Evolutionary conservation across 352 stramenopile species (phyloP).

Genomic region (Globisporangium paroecandrum): DNA sequence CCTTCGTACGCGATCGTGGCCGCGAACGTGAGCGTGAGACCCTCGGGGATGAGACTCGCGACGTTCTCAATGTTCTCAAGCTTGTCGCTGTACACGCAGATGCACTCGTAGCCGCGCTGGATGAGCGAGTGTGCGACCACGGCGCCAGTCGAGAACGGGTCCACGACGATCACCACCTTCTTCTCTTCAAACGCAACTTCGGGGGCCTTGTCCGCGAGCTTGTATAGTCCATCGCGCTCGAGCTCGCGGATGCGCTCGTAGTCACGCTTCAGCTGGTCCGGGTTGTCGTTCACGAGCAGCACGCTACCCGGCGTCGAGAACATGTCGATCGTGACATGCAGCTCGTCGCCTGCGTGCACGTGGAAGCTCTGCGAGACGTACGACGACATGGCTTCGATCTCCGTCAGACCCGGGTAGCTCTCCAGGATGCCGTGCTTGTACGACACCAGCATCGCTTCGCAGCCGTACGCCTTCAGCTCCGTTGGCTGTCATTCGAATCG

Average conservation of each 20-base stretch:
- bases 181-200: constrained; percentile 22
- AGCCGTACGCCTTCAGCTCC: constrained; percentile 79
- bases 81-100: constrained; percentile 84
- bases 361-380: constrained; percentile 92
- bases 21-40: constrained; percentile 71
- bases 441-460: constrained; percentile 92
- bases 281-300: constrained; percentile 86
- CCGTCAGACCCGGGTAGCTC: constrained; percentile 82
- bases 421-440: constrained; percentile 90
- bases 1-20: constrained; percentile 73
- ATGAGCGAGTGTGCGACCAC: constrained; percentile 91
- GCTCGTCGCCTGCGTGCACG: constrained; percentile 71
- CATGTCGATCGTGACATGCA: constrained; percentile 93
- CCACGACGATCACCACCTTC: constrained; percentile 90
- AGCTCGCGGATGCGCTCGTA: constrained; percentile 85
- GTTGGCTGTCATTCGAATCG: constrained; percentile 33
- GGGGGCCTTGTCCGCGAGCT: constrained; percentile 19
- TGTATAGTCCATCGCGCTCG: constrained; percentile 70
- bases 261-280: constrained; percentile 71
- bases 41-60: constrained; percentile 72
- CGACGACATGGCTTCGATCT: constrained; percentile 89
- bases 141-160: constrained; percentile 95
- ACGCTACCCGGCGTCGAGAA: constrained; percentile 93
- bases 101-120: constrained; percentile 86
- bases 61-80: constrained; percentile 82